These are phyloP conservation scores for Agapanthus africanus DNA, from an alignment of 106 monocot genomes.

Conservation along the genomic window DNA sequence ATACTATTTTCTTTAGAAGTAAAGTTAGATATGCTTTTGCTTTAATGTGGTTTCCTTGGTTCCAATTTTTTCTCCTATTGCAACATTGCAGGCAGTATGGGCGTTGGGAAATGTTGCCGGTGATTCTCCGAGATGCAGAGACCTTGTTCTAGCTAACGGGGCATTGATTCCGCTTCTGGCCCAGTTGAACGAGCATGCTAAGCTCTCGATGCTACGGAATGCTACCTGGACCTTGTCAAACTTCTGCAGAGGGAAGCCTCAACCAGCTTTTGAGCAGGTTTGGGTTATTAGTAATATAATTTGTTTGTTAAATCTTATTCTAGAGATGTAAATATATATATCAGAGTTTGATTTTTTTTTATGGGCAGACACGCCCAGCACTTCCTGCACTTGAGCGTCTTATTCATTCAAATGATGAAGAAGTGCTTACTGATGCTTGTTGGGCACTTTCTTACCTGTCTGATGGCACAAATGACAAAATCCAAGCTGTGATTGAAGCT, in stretches of 20 bases:
- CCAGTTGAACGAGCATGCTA: conserved; percentile 41
- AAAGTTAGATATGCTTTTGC: too few relatives aligned
- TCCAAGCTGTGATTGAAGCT: conserved; percentile 34
- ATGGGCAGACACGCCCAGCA: conserved; percentile 30
- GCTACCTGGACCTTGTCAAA: conserved; percentile 63
- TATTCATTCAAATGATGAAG: conserved; percentile 38
- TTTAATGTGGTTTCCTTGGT: too few relatives aligned
- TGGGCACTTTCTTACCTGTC: conserved; percentile 41
- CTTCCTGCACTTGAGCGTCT: conserved; percentile 23
- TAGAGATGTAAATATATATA: background rate
- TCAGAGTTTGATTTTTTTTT: background rate
- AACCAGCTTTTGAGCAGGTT: conserved; percentile 39
- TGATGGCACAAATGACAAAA: conserved; percentile 32
- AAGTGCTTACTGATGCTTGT: conserved; percentile 32
- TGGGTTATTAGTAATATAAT: background rate
- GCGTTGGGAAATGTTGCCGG: conserved; percentile 57
- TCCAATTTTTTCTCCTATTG: too few relatives aligned
- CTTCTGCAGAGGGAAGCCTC: conserved; percentile 45
- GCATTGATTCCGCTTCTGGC: conserved; percentile 34
- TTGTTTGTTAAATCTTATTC: background rate
- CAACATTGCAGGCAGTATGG: conserved; percentile 47
- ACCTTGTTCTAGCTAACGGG: conserved; percentile 42
- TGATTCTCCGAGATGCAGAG: conserved; percentile 46
- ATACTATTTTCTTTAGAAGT: too few relatives aligned
- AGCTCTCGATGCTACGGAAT: conserved; percentile 52